These are phyloP conservation scores for Colletotrichum zoysiae DNA, from an alignment of 2,329 filamentous ascomycete species.

Conservation along the genomic window DNA sequence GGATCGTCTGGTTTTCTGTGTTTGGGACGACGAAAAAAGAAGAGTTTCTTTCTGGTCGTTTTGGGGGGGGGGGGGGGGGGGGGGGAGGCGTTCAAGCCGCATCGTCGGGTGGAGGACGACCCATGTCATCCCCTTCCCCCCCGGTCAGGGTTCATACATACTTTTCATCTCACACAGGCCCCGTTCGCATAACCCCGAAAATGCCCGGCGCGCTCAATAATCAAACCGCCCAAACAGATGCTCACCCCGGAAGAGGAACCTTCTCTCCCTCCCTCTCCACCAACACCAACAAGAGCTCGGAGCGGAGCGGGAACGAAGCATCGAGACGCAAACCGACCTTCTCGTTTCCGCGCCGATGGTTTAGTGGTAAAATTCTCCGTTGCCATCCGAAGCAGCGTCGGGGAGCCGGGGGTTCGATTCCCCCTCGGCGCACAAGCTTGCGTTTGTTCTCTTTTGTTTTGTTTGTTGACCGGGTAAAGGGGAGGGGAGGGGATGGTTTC, in stretches of 20 bases:
- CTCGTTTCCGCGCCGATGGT: neutral
- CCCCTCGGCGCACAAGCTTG: constrained; percentile 8
- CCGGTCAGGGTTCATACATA: neutral
- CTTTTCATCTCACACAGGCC: neutral
- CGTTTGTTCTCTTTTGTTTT: neutral
- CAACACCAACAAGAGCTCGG: neutral
- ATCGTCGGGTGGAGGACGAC: neutral
- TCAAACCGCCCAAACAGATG: no score
- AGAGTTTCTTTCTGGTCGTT: no score
- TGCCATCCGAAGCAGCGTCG: constrained; percentile 17
- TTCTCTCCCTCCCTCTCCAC: no score
- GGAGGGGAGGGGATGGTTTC: neutral
- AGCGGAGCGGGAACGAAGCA: neutral
- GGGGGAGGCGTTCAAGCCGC: neutral
- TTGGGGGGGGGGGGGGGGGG: no score
- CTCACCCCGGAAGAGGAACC: neutral
- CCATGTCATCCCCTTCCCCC: neutral
- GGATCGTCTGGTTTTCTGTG: no score
- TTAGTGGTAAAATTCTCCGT: constrained; percentile 27
- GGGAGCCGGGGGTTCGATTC: constrained; percentile 27
- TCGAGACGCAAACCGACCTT: neutral
- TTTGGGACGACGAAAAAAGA: no score
- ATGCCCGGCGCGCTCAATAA: neutral
- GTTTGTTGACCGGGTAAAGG: no score
- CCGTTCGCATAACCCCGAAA: neutral